Evolutionary conservation across 1,284 basidiomycete species (phyloP).

Genomic region (Boletus austroedulis): DNA sequence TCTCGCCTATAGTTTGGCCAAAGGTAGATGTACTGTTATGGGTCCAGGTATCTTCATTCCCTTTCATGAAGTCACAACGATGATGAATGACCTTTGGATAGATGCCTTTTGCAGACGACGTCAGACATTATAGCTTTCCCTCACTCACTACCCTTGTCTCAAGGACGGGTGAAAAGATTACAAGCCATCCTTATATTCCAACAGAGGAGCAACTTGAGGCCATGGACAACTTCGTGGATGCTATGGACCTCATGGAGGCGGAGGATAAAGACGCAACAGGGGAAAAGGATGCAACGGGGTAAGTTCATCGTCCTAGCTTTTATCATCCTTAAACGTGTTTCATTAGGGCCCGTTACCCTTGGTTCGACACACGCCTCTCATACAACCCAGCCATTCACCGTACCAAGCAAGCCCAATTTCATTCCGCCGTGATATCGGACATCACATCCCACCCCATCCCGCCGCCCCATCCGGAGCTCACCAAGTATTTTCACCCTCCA

Average conservation of each 20-base stretch:
- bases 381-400: constrained; percentile 92
- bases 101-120: constrained; percentile 95
- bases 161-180: constrained; percentile 72
- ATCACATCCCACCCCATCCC: constrained; percentile 73
- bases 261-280: too few species aligned
- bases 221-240: constrained; percentile 86
- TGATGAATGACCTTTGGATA: constrained; percentile 32
- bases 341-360: constrained; percentile 56
- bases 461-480: constrained; percentile 80
- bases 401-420: constrained; percentile 89
- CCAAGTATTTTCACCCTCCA: constrained; percentile 83
- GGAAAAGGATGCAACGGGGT: constrained; percentile 75
- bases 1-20: constrained; percentile 60
- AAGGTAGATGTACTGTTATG: constrained; percentile 79
- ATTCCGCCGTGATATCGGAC: constrained; percentile 76
- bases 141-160: constrained; percentile 76
- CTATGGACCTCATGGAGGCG: constrained; percentile 80
- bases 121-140: constrained; percentile 83
- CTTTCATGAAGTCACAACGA: neutral
- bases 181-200: constrained; percentile 80
- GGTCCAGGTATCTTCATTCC: constrained; percentile 57
- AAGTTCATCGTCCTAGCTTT: constrained; percentile 20
- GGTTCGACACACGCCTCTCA: constrained; percentile 76
- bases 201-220: constrained; percentile 72
- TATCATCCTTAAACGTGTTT: neutral